Evolutionary conservation across 1,284 basidiomycete species (phyloP), one percentile per base, ranked within the genome.

Genomic region (Ustilago xerochloae): DNA sequence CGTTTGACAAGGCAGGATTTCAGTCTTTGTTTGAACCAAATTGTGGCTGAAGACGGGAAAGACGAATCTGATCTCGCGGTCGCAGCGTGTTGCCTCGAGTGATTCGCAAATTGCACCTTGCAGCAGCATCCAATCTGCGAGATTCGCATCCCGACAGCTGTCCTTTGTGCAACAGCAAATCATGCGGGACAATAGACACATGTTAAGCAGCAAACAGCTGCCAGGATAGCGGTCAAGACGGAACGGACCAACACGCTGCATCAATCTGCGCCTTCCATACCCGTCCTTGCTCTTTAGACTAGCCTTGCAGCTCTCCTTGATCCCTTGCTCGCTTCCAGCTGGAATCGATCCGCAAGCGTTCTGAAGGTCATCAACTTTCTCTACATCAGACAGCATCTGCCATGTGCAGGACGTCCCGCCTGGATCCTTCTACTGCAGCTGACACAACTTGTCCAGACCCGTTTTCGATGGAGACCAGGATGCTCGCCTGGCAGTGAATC

Each of bases 241-340:
- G n/a, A n/a, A n/a, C n/a, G n/a, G 24, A 18, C 43, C 38, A 43
- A n/a, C 49, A 52, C 43, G 41, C 9, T 59, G 58, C 58, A 60
- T 47, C 22, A 46, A 35, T 4, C 35, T 52, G 58, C 45, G 41
- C 28, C 43, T 29, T 24, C n/a, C 58, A 61, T 61, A 48, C 51
- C 58, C 36, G 50, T 48, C 50, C 58, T 22, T 46, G 13, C 39
- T 60, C 24, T 29, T 35, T 6, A 18, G 12, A 18, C 20, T 29
- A 43, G n/a, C 10, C 6, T 32, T 46, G 5, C 32, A 6, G 26
- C 29, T 15, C 22, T n/a, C 13, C 39, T 30, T 32, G 32, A 47
- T 47, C 45, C 39, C 39, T 54, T 28, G 43, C 53, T 55, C 28
- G 22, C 32, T 22, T 20, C 30, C 28, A 22, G 18, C 38, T 22